Percentiles rank a stretch among this genome's conserved stretches.
Evolutionary conservation across 805 yeast genomes (phyloP).

Genomic region (Hagleromyces aurorensis): DNA sequence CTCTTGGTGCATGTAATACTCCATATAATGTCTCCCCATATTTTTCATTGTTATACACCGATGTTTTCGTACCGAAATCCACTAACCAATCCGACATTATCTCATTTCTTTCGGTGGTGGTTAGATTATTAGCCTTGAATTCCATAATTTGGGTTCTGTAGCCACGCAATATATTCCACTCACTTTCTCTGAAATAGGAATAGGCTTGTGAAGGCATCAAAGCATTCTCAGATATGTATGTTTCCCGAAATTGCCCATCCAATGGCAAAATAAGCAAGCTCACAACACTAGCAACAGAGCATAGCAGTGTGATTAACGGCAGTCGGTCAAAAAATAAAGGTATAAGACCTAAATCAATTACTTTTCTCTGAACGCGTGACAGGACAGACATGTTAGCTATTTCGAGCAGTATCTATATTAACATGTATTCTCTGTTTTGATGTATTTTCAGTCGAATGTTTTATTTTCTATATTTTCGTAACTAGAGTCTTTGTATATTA

Average conservation of each 20-base stretch:
- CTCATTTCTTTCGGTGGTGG: constrained; percentile 35
- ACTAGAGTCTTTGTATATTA: too few relatives aligned
- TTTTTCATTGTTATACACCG: constrained; percentile 35
- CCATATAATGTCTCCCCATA: constrained; percentile 58
- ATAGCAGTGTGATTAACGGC: constrained; percentile 37
- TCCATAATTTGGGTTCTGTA: constrained; percentile 45
- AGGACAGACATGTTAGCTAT: too few relatives aligned
- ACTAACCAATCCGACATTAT: constrained; percentile 51
- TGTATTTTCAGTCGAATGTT: neutral
- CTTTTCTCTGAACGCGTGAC: constrained; percentile 37
- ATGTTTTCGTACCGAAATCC: constrained; percentile 65
- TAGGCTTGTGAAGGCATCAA: constrained; percentile 94
- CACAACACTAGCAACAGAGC: constrained; percentile 40
- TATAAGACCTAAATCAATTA: constrained; percentile 39
- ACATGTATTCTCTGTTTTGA: too few relatives aligned
- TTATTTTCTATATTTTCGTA: neutral
- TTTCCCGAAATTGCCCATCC: constrained; percentile 72
- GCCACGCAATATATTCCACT: constrained; percentile 89
- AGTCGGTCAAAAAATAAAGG: constrained; percentile 37
- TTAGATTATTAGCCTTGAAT: constrained; percentile 19
- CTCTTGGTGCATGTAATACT: constrained; percentile 84
- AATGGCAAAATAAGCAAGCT: constrained; percentile 59
- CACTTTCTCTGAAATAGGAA: constrained; percentile 85
- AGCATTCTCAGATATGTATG: constrained; percentile 93
- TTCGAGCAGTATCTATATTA: too few relatives aligned